Evolutionary conservation across 2,329 filamentous ascomycete species (phyloP), one percentile per base, ranked within the genome.

Genomic region (Fusarium longipes): DNA sequence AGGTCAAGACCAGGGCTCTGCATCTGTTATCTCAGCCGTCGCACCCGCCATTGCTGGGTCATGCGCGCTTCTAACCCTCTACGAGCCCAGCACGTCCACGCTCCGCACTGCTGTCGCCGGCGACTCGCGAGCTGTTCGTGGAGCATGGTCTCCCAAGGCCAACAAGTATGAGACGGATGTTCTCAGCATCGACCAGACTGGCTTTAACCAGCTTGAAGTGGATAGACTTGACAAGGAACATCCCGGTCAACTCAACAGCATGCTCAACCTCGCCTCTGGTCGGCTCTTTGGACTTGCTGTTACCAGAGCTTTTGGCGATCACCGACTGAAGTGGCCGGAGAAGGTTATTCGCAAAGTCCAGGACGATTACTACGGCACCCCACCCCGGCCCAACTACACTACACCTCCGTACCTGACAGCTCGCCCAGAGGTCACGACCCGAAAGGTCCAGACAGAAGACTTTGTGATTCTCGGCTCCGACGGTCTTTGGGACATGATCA

Each of bases 401-500:
- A 86, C 87, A 1, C 89, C 88, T 5, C 90, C 90, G 0, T 92
- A 92, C 75, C 77, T 92, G 68, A 91, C 87, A 0, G 89, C 89
- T 1, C 84, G 88, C 70, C 90, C 90, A 0, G 87, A 88, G 30
- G 80, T 92, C 25, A 88, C 83, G 3, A 87, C 85, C 5, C 86
- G 82, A 1, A 76, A 78, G 30, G 77, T 91, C 8, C 77, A 83
- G 7, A 76, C 79, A 0, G 77, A 77, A 1, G 78, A 79, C 22
- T 92, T 92, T 70, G 75, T 91, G 50, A 89, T 92, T 63, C 80
- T 92, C 67, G 89, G 88, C 0, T 86, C 84, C 1, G 89, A 92
- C 67, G 89, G 90, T 0, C 73, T 92, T 3, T 93, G 89, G 84
- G 87, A 91, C 63, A 80, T 80, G 47, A 82, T 91, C 22, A 82